Percentiles rank a stretch among this genome's conserved stretches.
Evolutionary conservation across 495 filamentous ascomycete genomes (phyloP).

Genomic region (Bombardia bombarda): DNA sequence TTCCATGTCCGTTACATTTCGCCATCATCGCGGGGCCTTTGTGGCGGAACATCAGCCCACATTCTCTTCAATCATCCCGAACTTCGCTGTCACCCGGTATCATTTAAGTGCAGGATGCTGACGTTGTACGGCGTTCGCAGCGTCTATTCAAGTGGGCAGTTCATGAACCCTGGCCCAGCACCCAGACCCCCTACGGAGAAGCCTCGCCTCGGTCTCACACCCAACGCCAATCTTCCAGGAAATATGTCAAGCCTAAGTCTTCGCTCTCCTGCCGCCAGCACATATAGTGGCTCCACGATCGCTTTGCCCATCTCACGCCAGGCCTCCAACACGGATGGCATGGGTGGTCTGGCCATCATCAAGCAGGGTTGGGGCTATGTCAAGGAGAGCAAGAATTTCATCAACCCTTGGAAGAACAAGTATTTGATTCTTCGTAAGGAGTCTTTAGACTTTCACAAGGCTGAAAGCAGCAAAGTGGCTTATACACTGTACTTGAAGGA

Average conservation of each 20-base stretch:
- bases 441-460: conserved; percentile 86
- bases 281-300: conserved; percentile 58
- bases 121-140: conserved; percentile 25
- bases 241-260: conserved; percentile 70
- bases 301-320: conserved; percentile 55
- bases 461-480: conserved; percentile 71
- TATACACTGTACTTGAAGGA: conserved; percentile 75
- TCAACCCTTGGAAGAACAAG: conserved; percentile 75
- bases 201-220: conserved; percentile 69
- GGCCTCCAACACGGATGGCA: conserved; percentile 53
- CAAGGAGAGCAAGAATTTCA: conserved; percentile 85
- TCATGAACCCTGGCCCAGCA: conserved; percentile 96
- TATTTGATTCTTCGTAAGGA: conserved; percentile 83
- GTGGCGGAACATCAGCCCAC: neutral
- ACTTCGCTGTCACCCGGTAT: neutral
- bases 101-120: conserved; percentile 7
- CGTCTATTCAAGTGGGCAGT: conserved; percentile 62
- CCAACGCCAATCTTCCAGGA: conserved; percentile 61
- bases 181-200: conserved; percentile 82
- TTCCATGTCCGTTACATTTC: too few relatives aligned
- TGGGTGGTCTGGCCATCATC: conserved; percentile 61
- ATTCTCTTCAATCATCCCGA: too few relatives aligned
- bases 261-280: conserved; percentile 50
- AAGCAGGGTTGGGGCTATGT: conserved; percentile 80
- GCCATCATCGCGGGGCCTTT: neutral